Evolutionary conservation across 257 asterid genomes (phyloP).

Genomic region (Gentiana dahurica): DNA sequence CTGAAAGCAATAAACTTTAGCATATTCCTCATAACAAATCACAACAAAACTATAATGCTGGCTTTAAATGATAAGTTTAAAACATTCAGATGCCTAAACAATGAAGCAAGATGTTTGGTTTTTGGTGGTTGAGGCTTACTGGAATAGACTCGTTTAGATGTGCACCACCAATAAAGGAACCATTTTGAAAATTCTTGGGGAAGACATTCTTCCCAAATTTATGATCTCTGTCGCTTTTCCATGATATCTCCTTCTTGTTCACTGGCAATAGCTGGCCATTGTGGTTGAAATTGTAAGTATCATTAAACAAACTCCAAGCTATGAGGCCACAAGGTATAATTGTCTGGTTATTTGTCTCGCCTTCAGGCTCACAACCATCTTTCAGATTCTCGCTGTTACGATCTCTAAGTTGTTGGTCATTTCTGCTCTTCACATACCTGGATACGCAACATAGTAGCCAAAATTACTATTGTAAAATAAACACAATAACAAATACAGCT

Average conservation of each 20-base stretch:
- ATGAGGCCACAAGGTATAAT: conserved; percentile 98
- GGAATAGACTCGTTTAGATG: conserved; percentile 34
- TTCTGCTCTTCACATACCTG: conserved; percentile 95
- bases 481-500: neutral
- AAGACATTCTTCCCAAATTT: conserved; percentile 76
- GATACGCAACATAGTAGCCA: neutral
- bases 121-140: conserved; percentile 31
- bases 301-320: conserved; percentile 96
- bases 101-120: too few species aligned
- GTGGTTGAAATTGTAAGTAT: conserved; percentile 54
- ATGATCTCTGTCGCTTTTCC: conserved; percentile 93
- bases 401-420: conserved; percentile 76
- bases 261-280: conserved; percentile 38
- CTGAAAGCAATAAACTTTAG: neutral
- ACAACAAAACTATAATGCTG: too few species aligned
- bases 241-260: conserved; percentile 63
- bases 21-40: neutral
- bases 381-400: conserved; percentile 20
- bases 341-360: conserved; percentile 25
- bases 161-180: conserved; percentile 57
- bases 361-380: conserved; percentile 76
- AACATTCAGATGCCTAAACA: too few species aligned
- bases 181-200: conserved; percentile 73
- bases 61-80: too few species aligned
- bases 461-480: neutral